Evolutionary conservation across 1,284 basidiomycete species (phyloP).

Genomic region (Trichosporon asahii): DNA sequence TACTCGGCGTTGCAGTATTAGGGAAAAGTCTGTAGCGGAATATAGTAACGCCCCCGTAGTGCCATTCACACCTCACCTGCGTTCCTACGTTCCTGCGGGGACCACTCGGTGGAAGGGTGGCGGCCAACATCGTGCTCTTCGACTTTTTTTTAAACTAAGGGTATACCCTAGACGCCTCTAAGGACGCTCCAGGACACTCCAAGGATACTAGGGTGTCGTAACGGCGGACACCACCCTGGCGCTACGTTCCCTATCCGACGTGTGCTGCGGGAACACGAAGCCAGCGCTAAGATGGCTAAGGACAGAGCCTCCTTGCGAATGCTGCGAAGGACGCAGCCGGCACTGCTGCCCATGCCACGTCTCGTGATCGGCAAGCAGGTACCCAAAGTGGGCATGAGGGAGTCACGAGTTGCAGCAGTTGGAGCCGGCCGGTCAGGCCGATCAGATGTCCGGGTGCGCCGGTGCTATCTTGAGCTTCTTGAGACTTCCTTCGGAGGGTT

Average conservation of each 20-base stretch:
- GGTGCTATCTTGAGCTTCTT: not conserved
- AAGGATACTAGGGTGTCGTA: not conserved
- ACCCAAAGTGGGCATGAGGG: not conserved
- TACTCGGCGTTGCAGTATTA: too few relatives aligned
- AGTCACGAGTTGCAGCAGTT: not conserved
- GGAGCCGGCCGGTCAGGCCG: not conserved
- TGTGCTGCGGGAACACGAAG: not conserved
- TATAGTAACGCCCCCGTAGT: too few relatives aligned
- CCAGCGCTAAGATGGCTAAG: not conserved
- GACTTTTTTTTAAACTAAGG: not conserved
- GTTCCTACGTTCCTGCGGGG: slow-evolving; percentile 1
- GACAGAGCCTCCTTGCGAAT: not conserved
- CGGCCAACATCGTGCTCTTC: not conserved
- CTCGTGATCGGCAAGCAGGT: not conserved
- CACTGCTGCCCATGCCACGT: not conserved
- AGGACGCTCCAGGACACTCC: not conserved
- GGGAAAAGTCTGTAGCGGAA: too few relatives aligned
- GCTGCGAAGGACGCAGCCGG: not conserved
- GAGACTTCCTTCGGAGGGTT: not conserved
- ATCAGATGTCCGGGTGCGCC: not conserved
- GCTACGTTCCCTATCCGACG: not conserved
- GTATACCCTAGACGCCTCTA: not conserved
- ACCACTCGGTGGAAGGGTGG: not conserved
- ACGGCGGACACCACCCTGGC: not conserved
- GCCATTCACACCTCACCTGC: too few relatives aligned